Evolutionary conservation across 257 asterid genomes (phyloP), one percentile per base, ranked within the genome.

Genomic region (Solanum corneliomulleri): DNA sequence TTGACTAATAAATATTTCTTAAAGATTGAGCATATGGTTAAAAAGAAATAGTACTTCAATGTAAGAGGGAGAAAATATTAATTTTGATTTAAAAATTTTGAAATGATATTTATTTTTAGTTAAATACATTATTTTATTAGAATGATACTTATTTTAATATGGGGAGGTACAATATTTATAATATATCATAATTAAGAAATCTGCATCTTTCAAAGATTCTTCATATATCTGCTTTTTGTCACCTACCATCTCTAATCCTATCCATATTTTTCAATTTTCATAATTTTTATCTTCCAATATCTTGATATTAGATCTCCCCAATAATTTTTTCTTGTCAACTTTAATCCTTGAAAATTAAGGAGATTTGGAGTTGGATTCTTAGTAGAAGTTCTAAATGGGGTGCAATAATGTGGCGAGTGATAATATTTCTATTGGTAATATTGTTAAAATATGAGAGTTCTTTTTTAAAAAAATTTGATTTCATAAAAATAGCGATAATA

Each of bases 201-300:
- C 82, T 86, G 75, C 84, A 72, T 52, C 66, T 86, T 77, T 56
- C 66, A 83, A 83, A 82, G 84, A 81, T 86, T 82, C 82, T 86
- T 82, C 72, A 66, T 77, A 41, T 69, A 27, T 80, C 80, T 69
- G n/a, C 70, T 41, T 81, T 81, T 56, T 85, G 90, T 84, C 87
- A 71, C 89, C 89, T 83, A 82, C 52, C 78, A 71, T 83, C 56
- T 5, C 69, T 49, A 71, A 39, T 39, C 66, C 84, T 80, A 83
- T 69, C 49, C 87, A 16, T 80, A 45, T 81, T 81, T 11, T 49
- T 81, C 12, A 47, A 27, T 8, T 47, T 27, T 37, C 52, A 14
- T 78, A n/a, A 76, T 76, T 7, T 75, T 20, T 13, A 21, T 37
- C 31, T 72, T 37, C 5, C 16, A 80, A 80, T 47, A 80, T 80